Evolutionary conservation across 306 rosid species (phyloP).

Genomic region (Heteromeles arbutifolia): DNA sequence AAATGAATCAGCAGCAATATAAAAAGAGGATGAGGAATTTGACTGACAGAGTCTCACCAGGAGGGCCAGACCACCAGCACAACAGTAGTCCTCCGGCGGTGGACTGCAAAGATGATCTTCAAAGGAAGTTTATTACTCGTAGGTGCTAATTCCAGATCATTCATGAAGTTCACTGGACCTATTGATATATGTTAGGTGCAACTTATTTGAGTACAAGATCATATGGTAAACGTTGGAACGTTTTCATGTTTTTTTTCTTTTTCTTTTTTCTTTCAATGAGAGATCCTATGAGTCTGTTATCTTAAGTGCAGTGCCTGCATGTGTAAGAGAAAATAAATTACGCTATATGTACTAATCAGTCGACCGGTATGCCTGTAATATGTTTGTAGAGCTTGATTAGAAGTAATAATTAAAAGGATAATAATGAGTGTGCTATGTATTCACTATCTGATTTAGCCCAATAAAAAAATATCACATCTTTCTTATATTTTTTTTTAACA

Average conservation of each 20-base stretch:
- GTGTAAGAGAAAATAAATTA: not conserved
- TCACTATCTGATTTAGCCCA: too few relatives aligned
- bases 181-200: not conserved
- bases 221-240: not conserved
- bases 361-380: not conserved
- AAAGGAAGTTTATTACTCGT: not conserved
- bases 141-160: not conserved
- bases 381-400: not conserved
- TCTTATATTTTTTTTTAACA: too few relatives aligned
- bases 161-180: not conserved
- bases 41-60: not conserved
- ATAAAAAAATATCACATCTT: too few relatives aligned
- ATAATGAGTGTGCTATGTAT: not conserved
- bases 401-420: not conserved
- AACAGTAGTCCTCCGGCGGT: not conserved
- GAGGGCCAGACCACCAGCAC: slow-evolving; percentile 3
- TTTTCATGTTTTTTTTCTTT: not conserved
- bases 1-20: not conserved
- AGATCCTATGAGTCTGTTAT: not conserved
- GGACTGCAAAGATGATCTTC: not conserved
- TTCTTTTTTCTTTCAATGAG: not conserved
- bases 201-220: not conserved
- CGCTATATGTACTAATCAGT: not conserved
- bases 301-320: not conserved
- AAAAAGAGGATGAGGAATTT: not conserved